phyloP scores from a whole-genome alignment of 208 protist genomes.

The Trypanosomatidae sp. region DNA sequence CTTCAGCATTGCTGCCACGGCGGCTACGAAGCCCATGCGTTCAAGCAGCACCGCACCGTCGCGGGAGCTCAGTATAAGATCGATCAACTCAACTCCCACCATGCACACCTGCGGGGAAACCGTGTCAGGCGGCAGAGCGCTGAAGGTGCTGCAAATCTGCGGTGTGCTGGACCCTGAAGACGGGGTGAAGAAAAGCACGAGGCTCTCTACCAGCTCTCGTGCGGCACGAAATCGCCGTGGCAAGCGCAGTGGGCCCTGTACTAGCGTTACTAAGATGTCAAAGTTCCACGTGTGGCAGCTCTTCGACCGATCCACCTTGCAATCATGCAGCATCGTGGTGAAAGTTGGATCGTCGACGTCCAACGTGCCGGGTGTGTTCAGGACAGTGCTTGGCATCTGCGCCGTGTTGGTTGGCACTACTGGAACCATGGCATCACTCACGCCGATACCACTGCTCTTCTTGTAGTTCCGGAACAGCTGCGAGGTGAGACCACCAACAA shows the following conservation, averaged over 20 bases:
- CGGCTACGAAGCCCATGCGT: conserved; percentile 42
- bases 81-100: conserved; percentile 72
- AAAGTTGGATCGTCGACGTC: conserved; percentile 73
- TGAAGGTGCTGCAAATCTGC: conserved; percentile 58
- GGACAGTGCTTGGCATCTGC: conserved; percentile 28
- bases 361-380: conserved; percentile 39
- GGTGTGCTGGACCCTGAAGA: conserved; percentile 15
- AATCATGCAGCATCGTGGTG: conserved; percentile 45
- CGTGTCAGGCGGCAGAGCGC: conserved; percentile 38
- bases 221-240: conserved; percentile 48
- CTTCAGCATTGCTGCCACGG: conserved; percentile 54
- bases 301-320: conserved; percentile 47
- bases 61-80: conserved; percentile 71
- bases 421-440: conserved; percentile 10
- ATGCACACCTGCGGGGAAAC: conserved; percentile 56
- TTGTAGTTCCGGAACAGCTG: conserved; percentile 59
- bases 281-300: conserved; percentile 62
- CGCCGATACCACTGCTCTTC: conserved; percentile 17
- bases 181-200: conserved; percentile 81
- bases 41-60: conserved; percentile 67
- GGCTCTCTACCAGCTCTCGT: conserved; percentile 46
- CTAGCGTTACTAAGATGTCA: conserved; percentile 69
- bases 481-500: conserved; percentile 59
- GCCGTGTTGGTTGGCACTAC: conserved; percentile 23
- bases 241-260: conserved; percentile 72